Evolutionary conservation across 495 filamentous ascomycete genomes (phyloP), one percentile per base, ranked within the genome.

Genomic region (Aspergillus wentii): DNA sequence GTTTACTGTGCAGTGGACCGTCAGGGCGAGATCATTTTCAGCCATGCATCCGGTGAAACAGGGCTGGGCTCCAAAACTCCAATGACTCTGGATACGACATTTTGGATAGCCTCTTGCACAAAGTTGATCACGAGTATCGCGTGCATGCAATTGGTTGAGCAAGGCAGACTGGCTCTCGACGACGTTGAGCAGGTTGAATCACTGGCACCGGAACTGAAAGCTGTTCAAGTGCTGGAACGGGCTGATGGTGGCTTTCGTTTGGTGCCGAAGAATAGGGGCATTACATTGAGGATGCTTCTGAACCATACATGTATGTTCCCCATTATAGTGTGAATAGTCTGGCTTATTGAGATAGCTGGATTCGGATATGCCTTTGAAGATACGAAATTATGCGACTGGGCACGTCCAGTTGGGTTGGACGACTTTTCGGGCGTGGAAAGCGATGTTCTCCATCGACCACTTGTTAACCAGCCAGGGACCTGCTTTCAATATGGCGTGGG

Each of bases 221-320:
- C 51, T 8, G 39, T 75, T 5, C 57, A 75, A 37, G 68, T 78
- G 0, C 38, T 79, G n/a, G 23, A 23, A 10, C 52, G 61, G 26
- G 47, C 48, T 22, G 59, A 74, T 39, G 71, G 69, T 2, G 62
- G 28, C 8, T 29, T 31, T 17, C 16, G 17, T 13, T 49, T 76
- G 18, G 67, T 66, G 16, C 62, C 71, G 14, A 78, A 78, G 52
- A 66, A 74, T 34, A 61, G 50, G 3, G 58, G 61, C 1, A 80
- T 83, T 33, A 82, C 79, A 0, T 47, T 85, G 32, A 57, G 78
- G 32, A 83, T 82, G 78, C 49, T 83, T 7, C 47, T 85, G 19
- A 65, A 48, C 15, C 80, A 83, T 60, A 82, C 77, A 17, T 60
- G 59, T 59, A 55, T 23, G 13, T 14, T 17, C 1, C 11, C 9